Base-by-base conservation (phyloP, 2,329 filamentous ascomycete species). In the Metarhizium humberi region DNA sequence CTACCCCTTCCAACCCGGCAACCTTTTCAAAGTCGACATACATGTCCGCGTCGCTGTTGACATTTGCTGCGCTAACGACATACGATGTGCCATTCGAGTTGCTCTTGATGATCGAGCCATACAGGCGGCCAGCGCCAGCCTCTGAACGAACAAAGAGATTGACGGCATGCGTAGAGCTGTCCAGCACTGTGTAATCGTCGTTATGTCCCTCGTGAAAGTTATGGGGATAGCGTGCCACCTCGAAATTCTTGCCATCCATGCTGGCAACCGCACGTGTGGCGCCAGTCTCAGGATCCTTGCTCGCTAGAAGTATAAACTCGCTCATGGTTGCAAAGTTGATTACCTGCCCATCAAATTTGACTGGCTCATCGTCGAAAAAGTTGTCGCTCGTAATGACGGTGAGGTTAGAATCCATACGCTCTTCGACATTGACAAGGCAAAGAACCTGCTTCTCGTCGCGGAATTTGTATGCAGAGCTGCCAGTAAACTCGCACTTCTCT, bases 41-140 rank as follows among this genome's bases (percentile, higher is more conserved):
- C 47, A 86, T 91, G 2, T 69, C 63, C 13, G 79, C 74, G 66
- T 96, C 85, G 62, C 90, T 82, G 70, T 97, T 96, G 66, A 97
- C 90, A 20, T 82, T 83, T 51, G 82, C 76, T 29, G 94, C 78
- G 69, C 89, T 95, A 60, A 95, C 75, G 13, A 96, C 89, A 65
- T 96, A 99, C 1, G 88, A 94, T 0, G 94, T 99, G 54, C 94
- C 94, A 67, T 99, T 97, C 64, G 91, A 96, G 75, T 99, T 99
- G 67, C 91, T 96, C 81, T 97, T 99, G 71, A 99, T 84, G 62
- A 99, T 90, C 29, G 87, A 87, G 42, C 94, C 94, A 63, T 88
- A 91, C 57, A 87, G 82, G 52, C 80, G 82, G 18, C 83, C 86
- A 52, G 76, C 68, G 3, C 75, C 75, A 45, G 79, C 80, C 63